These are phyloP conservation scores for Russula earlei DNA, from an alignment of 768 basidiomycete genomes.

Conservation along the genomic window DNA sequence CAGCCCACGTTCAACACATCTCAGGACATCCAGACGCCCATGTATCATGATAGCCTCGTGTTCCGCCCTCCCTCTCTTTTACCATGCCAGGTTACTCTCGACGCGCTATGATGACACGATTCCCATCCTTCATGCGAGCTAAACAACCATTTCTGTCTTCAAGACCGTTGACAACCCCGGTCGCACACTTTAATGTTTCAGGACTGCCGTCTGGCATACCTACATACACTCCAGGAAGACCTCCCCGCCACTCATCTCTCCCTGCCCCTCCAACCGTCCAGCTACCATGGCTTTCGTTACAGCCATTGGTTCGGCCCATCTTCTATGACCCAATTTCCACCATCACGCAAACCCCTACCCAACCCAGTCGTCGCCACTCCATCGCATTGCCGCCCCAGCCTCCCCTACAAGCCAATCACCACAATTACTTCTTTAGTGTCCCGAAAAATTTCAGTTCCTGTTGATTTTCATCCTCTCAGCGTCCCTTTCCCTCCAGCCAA, in stretches of 20 bases:
- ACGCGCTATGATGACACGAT: background rate
- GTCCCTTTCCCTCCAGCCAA: background rate
- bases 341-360: background rate
- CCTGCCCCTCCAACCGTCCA: background rate
- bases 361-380: conserved; percentile 4
- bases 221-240: background rate
- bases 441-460: background rate
- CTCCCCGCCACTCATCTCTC: background rate
- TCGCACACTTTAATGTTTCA: background rate
- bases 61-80: background rate
- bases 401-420: background rate
- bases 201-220: conserved; percentile 5
- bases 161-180: conserved; percentile 8
- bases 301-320: background rate
- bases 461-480: background rate
- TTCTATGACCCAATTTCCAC: background rate
- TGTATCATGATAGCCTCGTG: conserved; percentile 15
- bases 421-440: background rate
- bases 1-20: conserved; percentile 3
- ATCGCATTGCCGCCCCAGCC: background rate
- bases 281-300: background rate
- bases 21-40: conserved; percentile 11
- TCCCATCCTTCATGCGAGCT: conserved; percentile 26
- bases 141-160: conserved; percentile 17
- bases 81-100: conserved; percentile 6